Conservation (phyloP, 441 rosid genomes). For the Jatropha multifida region DNA sequence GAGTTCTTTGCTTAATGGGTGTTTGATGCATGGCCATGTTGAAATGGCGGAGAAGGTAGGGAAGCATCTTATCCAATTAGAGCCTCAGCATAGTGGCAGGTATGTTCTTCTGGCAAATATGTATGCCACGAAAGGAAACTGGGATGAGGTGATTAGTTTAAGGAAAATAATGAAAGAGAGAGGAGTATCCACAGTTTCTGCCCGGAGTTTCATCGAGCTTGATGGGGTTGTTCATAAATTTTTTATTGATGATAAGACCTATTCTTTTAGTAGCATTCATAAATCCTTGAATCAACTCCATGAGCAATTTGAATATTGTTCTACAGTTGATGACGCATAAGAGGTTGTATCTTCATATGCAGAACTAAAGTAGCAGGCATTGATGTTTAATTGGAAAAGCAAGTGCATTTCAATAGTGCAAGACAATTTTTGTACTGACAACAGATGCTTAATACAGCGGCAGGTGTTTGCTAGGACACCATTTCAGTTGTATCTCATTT, state of each 20-base stretch:
- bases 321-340: neutral
- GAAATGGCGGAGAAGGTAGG: conserved; percentile 30
- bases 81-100: conserved; percentile 37
- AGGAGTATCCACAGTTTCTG: conserved; percentile 25
- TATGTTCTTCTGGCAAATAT: conserved; percentile 35
- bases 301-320: conserved; percentile 20
- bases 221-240: conserved; percentile 32
- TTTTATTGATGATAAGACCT: conserved; percentile 25
- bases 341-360: neutral
- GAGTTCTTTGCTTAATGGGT: conserved; percentile 34
- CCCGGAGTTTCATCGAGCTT: conserved; percentile 36
- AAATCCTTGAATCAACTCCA: conserved; percentile 21
- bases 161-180: conserved; percentile 30
- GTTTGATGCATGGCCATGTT: conserved; percentile 28
- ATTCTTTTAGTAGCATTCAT: conserved; percentile 5
- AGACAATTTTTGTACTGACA: neutral
- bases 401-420: neutral
- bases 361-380: neutral
- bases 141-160: conserved; percentile 34
- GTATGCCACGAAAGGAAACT: conserved; percentile 31
- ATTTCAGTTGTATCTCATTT: too few species aligned
- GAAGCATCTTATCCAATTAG: conserved; percentile 31
- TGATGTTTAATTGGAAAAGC: neutral
- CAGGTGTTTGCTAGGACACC: neutral
- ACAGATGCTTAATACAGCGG: neutral